Base-by-base conservation (phyloP, 768 basidiomycete species). In the Pisolithus marmoratus region DNA sequence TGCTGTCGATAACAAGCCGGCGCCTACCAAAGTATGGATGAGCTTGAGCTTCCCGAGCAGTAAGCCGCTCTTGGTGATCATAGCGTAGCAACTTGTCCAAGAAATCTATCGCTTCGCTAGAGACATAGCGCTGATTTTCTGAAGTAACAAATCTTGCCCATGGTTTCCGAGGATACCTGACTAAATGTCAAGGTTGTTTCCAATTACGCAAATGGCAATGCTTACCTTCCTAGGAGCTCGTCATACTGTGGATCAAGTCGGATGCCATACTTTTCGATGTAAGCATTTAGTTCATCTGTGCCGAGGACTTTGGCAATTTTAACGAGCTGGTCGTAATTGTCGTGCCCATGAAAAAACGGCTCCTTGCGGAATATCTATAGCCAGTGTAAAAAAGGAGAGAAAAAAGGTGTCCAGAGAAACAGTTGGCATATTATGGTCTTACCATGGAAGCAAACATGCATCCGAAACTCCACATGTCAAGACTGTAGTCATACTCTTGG, bases 391-490 rank as follows among this genome's bases (percentile, higher is more conserved):
- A 44, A 26, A 23, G 23, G 47, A 23, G 38, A 11, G 42, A 26
- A 38, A 11, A 23, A 51, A 49, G n/a, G 6, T 29, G 48, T 11
- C n/a, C 5, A 38, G 11, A 8, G 38, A 37, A 22, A 26, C 42
- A 19, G 4, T 34, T 12, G 34, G 34, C 34, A 34, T 14, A 14
- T 34, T 45, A 36, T 60, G 19, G 38, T 31, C 79, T 59, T 64
- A 95, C 94, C 95, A 98, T 97, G 17, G 90, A 93, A 8, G 95
- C 95, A 69, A 95, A 96, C 93, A 95, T 98, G 67, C 95, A 97
- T 17, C 95, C 95, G 64, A 90, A 85, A 72, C 91, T 94, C 95
- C 95, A 98, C 91, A 98, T 92, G 68, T 98, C 94, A 60, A 97
- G 72, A 69, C 89, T 91, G 67, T 96, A 96, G 69, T 98, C 95